Base-by-base conservation (phyloP, 805 yeast genomes). In the Ogataea ramenticola region DNA sequence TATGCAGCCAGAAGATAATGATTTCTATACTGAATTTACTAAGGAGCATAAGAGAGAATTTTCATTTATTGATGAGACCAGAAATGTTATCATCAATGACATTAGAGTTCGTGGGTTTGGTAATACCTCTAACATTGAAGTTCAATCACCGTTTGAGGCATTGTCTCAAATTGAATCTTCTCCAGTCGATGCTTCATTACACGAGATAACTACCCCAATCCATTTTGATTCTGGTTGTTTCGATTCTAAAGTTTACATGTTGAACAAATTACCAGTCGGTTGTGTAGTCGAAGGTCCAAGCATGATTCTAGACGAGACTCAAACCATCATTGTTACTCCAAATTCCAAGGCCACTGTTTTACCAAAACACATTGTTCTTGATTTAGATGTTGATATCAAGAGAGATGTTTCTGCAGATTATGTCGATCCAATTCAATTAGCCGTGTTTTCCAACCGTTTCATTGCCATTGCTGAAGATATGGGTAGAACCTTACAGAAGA, bases 71-170 rank as follows among this genome's bases (percentile, higher is more conserved):
- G 72, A 77, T 42, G 62, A 65, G n/a, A 68, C 74, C n/a, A 70
- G 82, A 45, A 73, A 70, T 16, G 72, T 83, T 27, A 57, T 82
- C 11, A 79, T 84, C 15, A 82, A 78, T 50, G 89, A 84, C 55
- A 68, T 82, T 15, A 36, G 39, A 22, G 39, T 36, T 15, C 21
- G 39, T 22, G 39, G 39, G 3, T 36, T 82, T 70, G 87, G 52
- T 86, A 81, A 56, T 74, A 74, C 39, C 15, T 36, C 39, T 24
- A 21, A 15, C 3, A 22, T 36, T 22, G 27, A 21, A 9, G 30
- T 36, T 15, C 26, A 36, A 22, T 36, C 39, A 8, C 39, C 39
- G 5, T 36, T 36, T 24, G 19, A 21, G 4, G 39, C 29, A 20
- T 36, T 36, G 11, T 7, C 4, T 14, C 11, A 36, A 22, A 9